Conservation (phyloP, 768 basidiomycete genomes). For the Candolleomyces efflorescens region DNA sequence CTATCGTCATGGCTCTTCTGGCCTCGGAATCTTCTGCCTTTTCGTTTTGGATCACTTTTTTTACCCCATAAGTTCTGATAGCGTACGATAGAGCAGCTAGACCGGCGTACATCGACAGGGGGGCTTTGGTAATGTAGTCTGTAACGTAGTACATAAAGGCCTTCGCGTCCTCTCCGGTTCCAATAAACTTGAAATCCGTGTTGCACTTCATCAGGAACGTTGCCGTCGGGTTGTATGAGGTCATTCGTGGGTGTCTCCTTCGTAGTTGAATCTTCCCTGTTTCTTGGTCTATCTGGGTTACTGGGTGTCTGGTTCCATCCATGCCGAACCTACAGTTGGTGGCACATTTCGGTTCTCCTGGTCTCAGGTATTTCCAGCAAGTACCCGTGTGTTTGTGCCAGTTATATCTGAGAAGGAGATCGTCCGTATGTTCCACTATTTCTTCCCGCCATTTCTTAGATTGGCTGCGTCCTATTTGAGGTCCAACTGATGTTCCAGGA, state of each 20-base stretch:
- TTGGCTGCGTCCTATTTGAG: background rate
- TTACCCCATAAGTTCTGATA: background rate
- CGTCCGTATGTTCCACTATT: background rate
- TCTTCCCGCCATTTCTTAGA: background rate
- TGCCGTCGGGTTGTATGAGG: background rate
- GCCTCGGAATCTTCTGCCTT: conserved; percentile 1
- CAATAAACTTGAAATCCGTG: conserved; percentile 9
- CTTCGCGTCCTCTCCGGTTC: conserved; percentile 1
- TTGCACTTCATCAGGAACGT: conserved; percentile 6
- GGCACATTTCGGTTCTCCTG: background rate
- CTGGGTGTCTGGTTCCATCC: background rate
- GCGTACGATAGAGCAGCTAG: background rate
- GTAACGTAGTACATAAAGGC: conserved; percentile 12
- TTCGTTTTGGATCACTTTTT: background rate
- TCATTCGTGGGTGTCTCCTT: background rate
- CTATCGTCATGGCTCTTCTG: conserved; percentile 1
- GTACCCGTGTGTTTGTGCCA: background rate
- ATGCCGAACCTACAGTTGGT: background rate
- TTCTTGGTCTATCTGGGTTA: background rate
- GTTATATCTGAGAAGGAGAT: background rate
- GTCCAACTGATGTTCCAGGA: background rate
- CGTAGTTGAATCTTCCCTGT: background rate
- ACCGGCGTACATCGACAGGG: conserved; percentile 4
- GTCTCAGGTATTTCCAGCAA: background rate
- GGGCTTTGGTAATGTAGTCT: conserved; percentile 9